Evolutionary conservation across 2,329 filamentous ascomycete species (phyloP).

Genomic region (Purpureocillium takamizusanense): DNA sequence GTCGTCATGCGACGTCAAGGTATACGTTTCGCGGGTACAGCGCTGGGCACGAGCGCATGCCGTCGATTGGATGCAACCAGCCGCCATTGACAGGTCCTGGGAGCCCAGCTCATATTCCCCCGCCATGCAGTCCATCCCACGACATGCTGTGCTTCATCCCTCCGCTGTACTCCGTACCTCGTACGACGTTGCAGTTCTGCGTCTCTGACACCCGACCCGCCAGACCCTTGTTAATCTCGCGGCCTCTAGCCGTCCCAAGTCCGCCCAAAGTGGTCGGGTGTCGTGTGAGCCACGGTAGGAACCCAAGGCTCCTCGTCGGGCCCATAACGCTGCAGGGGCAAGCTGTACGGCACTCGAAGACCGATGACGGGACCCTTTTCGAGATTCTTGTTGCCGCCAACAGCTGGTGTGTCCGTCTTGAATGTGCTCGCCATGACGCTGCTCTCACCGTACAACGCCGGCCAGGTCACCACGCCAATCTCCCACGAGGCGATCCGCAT

Average conservation of each 20-base stretch:
- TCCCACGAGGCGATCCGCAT: slow-evolving; percentile 74
- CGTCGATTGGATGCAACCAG: too few relatives aligned
- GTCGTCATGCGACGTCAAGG: too few relatives aligned
- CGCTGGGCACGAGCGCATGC: too few relatives aligned
- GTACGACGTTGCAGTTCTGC: too few relatives aligned
- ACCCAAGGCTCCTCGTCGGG: slow-evolving; percentile 67
- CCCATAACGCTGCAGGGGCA: slow-evolving; percentile 62
- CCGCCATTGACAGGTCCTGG: too few relatives aligned
- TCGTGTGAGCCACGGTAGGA: slow-evolving; percentile 47
- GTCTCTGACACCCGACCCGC: too few relatives aligned
- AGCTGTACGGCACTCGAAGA: slow-evolving; percentile 72
- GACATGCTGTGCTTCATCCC: too few relatives aligned
- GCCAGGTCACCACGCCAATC: slow-evolving; percentile 77
- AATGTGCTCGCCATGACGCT: slow-evolving; percentile 62
- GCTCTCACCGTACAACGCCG: slow-evolving; percentile 41
- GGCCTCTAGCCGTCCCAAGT: slow-evolving; percentile 20
- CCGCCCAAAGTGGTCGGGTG: slow-evolving; percentile 52
- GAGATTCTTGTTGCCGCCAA: slow-evolving; percentile 9
- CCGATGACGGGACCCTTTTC: slow-evolving; percentile 43
- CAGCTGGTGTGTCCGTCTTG: slow-evolving; percentile 44
- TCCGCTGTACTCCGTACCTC: too few relatives aligned
- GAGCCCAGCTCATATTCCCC: too few relatives aligned
- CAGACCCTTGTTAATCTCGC: too few relatives aligned
- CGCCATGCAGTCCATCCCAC: too few relatives aligned
- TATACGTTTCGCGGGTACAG: too few relatives aligned